Conservation (phyloP, 768 basidiomycete genomes). For the Suillus occidentalis region DNA sequence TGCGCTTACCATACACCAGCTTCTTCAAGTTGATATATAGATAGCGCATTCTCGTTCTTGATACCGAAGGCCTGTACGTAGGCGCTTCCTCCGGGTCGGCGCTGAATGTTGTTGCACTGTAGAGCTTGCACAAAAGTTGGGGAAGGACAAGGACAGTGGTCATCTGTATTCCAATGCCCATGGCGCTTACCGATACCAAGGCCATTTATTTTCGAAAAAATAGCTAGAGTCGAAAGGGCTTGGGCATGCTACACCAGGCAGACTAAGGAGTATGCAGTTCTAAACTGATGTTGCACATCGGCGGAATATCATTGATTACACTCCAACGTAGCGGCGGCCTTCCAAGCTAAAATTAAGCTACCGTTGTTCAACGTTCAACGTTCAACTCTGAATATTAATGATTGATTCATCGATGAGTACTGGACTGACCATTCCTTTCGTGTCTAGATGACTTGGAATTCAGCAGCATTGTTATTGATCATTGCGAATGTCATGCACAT, state of each 20-base stretch:
- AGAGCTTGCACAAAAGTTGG: conserved; percentile 81
- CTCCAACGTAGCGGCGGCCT: neutral
- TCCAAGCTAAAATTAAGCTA: neutral
- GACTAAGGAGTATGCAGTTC: conserved; percentile 86
- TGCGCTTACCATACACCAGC: conserved; percentile 59
- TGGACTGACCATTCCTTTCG: neutral
- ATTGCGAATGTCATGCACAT: neutral
- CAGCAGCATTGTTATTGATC: neutral
- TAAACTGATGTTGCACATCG: conserved; percentile 48
- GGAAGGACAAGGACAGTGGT: conserved; percentile 55
- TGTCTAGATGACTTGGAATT: neutral
- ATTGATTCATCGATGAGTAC: neutral
- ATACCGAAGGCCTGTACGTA: conserved; percentile 90
- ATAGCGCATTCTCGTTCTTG: conserved; percentile 46
- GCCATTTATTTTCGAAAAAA: conserved; percentile 87
- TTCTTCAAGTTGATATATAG: too few species aligned
- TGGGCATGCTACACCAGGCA: conserved; percentile 72
- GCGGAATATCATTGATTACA: neutral
- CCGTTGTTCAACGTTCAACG: neutral
- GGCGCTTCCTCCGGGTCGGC: conserved; percentile 79
- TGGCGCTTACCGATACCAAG: conserved; percentile 97
- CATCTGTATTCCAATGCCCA: neutral
- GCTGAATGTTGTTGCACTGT: conserved; percentile 90
- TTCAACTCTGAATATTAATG: neutral
- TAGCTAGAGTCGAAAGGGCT: conserved; percentile 87